Conservation (phyloP, 2,329 filamentous ascomycete species). For the Claviceps pazoutovae region DNA sequence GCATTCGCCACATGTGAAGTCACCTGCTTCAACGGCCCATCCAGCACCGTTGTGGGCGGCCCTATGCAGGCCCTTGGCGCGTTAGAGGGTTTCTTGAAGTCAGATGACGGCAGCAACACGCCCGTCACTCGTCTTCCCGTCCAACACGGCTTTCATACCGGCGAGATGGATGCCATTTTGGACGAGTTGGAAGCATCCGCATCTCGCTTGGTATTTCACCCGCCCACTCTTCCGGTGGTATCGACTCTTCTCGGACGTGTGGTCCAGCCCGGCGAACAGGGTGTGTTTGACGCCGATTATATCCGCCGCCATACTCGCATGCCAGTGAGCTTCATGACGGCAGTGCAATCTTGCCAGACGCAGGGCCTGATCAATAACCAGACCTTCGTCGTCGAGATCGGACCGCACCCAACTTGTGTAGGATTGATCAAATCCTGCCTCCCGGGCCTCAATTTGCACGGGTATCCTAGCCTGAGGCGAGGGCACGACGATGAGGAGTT, state of each 20-base stretch:
- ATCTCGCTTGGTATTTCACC: background rate
- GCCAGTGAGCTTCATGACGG: constrained; percentile 16
- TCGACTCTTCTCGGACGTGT: constrained; percentile 34
- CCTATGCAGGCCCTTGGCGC: background rate
- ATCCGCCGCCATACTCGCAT: constrained; percentile 1
- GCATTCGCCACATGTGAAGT: too few species aligned
- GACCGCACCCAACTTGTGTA: constrained; percentile 51
- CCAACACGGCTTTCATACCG: constrained; percentile 21
- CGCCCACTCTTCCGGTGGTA: constrained; percentile 1
- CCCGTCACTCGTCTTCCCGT: constrained; percentile 20
- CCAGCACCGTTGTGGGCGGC: too few species aligned
- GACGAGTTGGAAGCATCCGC: constrained; percentile 29
- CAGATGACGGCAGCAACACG: constrained; percentile 16
- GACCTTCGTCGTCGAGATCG: constrained; percentile 53
- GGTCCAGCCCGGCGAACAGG: constrained; percentile 13
- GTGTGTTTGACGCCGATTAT: constrained; percentile 20
- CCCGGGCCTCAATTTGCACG: too few species aligned
- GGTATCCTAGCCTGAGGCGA: too few species aligned
- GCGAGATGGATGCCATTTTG: constrained; percentile 25
- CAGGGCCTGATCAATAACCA: constrained; percentile 35
- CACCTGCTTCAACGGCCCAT: too few species aligned
- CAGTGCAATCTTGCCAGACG: constrained; percentile 2
- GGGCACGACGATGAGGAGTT: too few species aligned
- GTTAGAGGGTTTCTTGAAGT: background rate
- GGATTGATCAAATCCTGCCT: constrained; percentile 39